Percentiles rank a stretch among this genome's conserved stretches.
Evolutionary conservation across 106 monocot genomes (phyloP).

Genomic region (Vanilla planifolia): DNA sequence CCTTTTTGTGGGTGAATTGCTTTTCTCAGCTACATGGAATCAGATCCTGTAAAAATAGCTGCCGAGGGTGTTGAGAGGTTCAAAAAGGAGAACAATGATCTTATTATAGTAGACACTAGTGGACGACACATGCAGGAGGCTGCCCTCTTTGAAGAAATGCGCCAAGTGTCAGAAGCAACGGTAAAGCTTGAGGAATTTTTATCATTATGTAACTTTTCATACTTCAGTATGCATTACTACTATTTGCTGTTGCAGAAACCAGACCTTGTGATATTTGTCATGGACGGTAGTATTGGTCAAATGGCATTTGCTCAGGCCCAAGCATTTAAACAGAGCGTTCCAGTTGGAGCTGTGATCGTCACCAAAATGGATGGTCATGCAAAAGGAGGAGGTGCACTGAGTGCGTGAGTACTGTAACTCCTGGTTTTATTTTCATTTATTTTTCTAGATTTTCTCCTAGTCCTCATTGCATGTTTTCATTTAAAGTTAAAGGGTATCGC

Average conservation of each 20-base stretch:
- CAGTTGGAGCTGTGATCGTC: constrained; percentile 95
- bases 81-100: constrained; percentile 96
- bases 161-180: constrained; percentile 96
- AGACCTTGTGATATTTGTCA: constrained; percentile 98
- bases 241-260: constrained; percentile 59
- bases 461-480: not conserved
- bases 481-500: too few species aligned
- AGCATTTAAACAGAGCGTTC: constrained; percentile 95
- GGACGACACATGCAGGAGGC: constrained; percentile 98
- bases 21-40: constrained; percentile 87
- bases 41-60: constrained; percentile 99
- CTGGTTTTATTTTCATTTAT: not conserved
- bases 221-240: not conserved
- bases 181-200: constrained; percentile 27
- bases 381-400: constrained; percentile 98
- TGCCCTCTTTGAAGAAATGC: constrained; percentile 99
- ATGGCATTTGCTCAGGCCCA: constrained; percentile 98
- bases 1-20: not conserved
- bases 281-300: constrained; percentile 99
- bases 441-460: not conserved
- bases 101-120: constrained; percentile 96
- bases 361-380: constrained; percentile 99
- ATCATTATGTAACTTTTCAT: not conserved
- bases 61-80: constrained; percentile 95
- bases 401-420: constrained; percentile 72